Base-by-base conservation (phyloP, 2,329 filamentous ascomycete genomes). In the Colletotrichum simmondsii region DNA sequence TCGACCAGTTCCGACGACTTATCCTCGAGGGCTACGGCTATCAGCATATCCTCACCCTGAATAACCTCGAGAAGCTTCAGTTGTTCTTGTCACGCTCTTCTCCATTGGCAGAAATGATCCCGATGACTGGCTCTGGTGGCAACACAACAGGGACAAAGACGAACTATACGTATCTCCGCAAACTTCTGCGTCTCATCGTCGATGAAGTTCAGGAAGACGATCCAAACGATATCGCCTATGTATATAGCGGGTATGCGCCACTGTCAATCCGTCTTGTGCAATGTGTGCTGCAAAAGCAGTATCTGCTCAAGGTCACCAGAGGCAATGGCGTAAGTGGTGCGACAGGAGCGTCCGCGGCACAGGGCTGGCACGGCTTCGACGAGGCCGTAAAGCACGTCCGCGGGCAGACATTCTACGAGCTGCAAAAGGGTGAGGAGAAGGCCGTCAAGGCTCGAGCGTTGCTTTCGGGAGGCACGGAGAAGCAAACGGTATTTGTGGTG, bases 191-290 rank as follows among this genome's bases (percentile, higher is more conserved):
- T 35, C 89, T 99, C 19, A 97, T 98, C 80, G 93, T 98, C 68
- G 97, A 99, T 80, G 97, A 98, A 80, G 96, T 99, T 52, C 95
- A 97, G 79, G 97, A 99, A 82, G 92, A 97, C 72, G 93, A 97
- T 59, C 97, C 97, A 3, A 94, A 97, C 78, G 97, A 99, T 78
- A 92, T 98, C 74, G 93, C 95, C n/a, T 99, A 99, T 79, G 95
- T 98, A 12, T 99, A 98, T 83, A 97, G 94, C 75, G 97, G 97
- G 65, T 99, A 98, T 80, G 97, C 97, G 5, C 97, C 97, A 0
- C 88, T 99, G 14, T 97, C 94, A 57, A 90, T 98, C 66, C 92
- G 97, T 19, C 89, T 99, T 5, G 93, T 99, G 6, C 97, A 99
- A 82, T 97, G 94, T 80, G 90, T 98, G 62, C 84, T 99, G 60